Evolutionary conservation across 495 filamentous ascomycete species (phyloP).

Genomic region (Tuber indicum): DNA sequence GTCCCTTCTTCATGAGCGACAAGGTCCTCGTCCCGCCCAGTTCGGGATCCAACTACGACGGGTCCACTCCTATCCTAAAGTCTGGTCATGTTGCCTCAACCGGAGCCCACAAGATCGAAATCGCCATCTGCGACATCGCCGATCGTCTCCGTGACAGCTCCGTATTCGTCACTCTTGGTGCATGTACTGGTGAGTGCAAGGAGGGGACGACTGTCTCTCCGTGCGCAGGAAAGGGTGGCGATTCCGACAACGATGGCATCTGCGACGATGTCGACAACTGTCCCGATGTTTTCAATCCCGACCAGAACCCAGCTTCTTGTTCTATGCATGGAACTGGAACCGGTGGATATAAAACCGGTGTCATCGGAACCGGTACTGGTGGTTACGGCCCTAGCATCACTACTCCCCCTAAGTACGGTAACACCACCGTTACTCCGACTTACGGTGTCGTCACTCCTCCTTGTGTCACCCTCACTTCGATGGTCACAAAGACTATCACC

Average conservation of each 20-base stretch:
- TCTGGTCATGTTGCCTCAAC: constrained; percentile 9
- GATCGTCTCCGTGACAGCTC: constrained; percentile 31
- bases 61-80: constrained; percentile 30
- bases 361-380: background rate
- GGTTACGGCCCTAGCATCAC: background rate
- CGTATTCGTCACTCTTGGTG: constrained; percentile 29
- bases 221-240: background rate
- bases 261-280: constrained; percentile 2
- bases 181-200: constrained; percentile 26
- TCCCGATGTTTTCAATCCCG: background rate
- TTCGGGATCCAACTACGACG: constrained; percentile 26
- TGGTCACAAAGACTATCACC: constrained; percentile 30
- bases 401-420: background rate
- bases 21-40: constrained; percentile 29
- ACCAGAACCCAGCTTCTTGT: background rate
- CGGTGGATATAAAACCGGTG: background rate
- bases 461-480: constrained; percentile 32
- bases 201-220: constrained; percentile 11
- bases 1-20: constrained; percentile 22
- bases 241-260: constrained; percentile 4
- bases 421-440: background rate
- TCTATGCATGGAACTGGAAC: background rate
- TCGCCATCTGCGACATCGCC: constrained; percentile 33
- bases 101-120: constrained; percentile 31
- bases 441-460: constrained; percentile 11